phyloP scores from a whole-genome alignment of 1,284 basidiomycete species.

The Somion occarium region DNA sequence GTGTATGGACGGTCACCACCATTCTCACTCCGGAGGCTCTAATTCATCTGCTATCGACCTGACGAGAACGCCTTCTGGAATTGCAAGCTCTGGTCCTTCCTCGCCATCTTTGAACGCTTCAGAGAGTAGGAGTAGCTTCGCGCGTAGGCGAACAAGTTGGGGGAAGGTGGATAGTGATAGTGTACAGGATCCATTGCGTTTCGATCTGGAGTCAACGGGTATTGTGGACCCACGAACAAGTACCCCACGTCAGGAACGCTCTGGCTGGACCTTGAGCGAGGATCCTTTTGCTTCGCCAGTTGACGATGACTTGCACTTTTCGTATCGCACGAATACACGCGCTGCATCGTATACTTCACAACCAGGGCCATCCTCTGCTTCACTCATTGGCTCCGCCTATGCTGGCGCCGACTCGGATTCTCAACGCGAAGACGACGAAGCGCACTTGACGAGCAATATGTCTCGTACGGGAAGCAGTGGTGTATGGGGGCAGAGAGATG shows the following conservation, averaged over 20 bases:
- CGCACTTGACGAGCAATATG: conserved; percentile 49
- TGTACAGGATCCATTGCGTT: conserved; percentile 40
- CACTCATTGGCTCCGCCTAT: conserved; percentile 38
- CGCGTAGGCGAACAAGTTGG: conserved; percentile 56
- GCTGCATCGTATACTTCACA: conserved; percentile 36
- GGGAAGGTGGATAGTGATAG: conserved; percentile 38
- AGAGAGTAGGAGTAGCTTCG: conserved; percentile 31
- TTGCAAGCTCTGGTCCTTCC: conserved; percentile 35
- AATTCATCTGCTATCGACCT: conserved; percentile 58
- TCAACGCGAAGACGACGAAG: conserved; percentile 50
- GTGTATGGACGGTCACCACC: conserved; percentile 18
- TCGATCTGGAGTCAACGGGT: conserved; percentile 23
- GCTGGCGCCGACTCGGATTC: conserved; percentile 38
- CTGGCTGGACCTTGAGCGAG: conserved; percentile 30
- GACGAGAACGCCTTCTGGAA: conserved; percentile 39
- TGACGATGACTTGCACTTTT: conserved; percentile 25
- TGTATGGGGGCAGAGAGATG: conserved; percentile 24
- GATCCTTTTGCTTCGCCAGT: conserved; percentile 37
- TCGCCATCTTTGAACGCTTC: conserved; percentile 49
- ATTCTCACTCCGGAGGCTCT: conserved; percentile 25
- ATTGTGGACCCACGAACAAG: conserved; percentile 17
- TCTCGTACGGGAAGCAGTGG: conserved; percentile 30
- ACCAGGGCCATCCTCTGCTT: conserved; percentile 44
- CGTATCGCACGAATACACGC: conserved; percentile 16
- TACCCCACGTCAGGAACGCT: conserved; percentile 10